Evolutionary conservation across 2,329 filamentous ascomycete genomes (phyloP).

Genomic region (Penicillium hesseltinei): DNA sequence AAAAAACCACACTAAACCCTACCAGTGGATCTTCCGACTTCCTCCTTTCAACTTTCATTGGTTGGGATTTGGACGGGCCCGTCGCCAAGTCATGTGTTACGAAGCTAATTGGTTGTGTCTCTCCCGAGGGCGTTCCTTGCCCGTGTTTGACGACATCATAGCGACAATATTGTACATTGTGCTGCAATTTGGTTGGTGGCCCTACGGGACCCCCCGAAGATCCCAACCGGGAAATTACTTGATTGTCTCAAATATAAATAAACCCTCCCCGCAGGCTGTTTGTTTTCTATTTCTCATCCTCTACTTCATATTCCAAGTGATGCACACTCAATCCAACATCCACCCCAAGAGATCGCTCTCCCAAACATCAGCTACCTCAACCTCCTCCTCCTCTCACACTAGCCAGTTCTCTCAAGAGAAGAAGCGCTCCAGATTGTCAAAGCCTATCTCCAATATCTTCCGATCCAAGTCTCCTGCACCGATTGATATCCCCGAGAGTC

Average conservation of each 20-base stretch:
- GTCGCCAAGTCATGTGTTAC: background rate
- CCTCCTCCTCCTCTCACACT: conserved; percentile 18
- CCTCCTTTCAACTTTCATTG: conserved; percentile 9
- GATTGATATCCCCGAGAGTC: conserved; percentile 16
- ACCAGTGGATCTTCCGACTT: conserved; percentile 18
- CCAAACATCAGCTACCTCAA: conserved; percentile 20
- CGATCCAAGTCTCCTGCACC: conserved; percentile 25
- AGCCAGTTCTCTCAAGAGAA: conserved; percentile 20
- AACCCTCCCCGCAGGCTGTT: background rate
- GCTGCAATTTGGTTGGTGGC: conserved; percentile 23
- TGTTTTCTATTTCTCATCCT: background rate
- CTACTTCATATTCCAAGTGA: conserved; percentile 11
- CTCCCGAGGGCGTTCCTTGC: background rate
- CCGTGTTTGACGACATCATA: conserved; percentile 6
- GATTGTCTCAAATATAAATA: conserved; percentile 19
- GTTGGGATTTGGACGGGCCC: conserved; percentile 4
- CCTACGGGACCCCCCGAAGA: conserved; percentile 16
- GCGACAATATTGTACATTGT: background rate
- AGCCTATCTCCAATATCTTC: conserved; percentile 19
- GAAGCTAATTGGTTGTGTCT: conserved; percentile 12
- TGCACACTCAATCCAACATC: conserved; percentile 16
- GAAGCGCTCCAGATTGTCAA: conserved; percentile 11
- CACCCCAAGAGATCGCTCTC: conserved; percentile 21
- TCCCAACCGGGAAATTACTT: background rate
- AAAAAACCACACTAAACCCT: conserved; percentile 23